Evolutionary conservation across 1,284 basidiomycete species (phyloP), one percentile per base, ranked within the genome.

Genomic region (Cutaneotrichosporon mucoides): DNA sequence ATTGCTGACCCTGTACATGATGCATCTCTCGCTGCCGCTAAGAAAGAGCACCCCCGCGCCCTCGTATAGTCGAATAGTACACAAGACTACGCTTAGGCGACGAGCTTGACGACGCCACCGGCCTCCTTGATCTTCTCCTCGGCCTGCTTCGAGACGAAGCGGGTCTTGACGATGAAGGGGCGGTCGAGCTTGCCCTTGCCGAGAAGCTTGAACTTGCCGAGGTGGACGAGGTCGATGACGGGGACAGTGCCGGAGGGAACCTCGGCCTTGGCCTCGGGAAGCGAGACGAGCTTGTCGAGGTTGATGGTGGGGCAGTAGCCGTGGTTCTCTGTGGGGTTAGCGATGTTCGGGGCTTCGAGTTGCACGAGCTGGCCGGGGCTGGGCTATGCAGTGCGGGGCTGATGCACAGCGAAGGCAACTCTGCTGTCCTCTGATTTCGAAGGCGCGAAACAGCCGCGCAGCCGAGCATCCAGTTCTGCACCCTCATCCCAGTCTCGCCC

Each of bases 221-320:
- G 85, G 66, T 81, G 83, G 71, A 92, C 84, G 50, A 86, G 89
- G 81, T 96, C 92, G 69, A 96, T 90, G 47, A 96, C 91, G 54
- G 93, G 92, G 40, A 94, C 92, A 68, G 93, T 13, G 53, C 75
- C 77, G 51, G 68, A 67, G 45, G 77, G 76, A 53, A 76, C 75
- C 56, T 79, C 76, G 59, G 75, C 76, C 66, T 77, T 72, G 54
- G 77, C 76, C 58, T 75, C 76, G 61, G 79, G 75, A 56, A 82
- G 76, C 54, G 77, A 70, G 72, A 76, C 71, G 68, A 79, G 75
- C 76, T 78, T 58, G 85, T 96, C 93, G 78, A 96, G 85, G 84
- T 99, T 99, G 87, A 99, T 90, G 74, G 88, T 89, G 38, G 94
- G 93, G 69, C 88, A 85, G 92, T 89, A 93, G 81, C 86, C 84